phyloP scores from a whole-genome alignment of 306 rosid species.

The Urtica urens region DNA sequence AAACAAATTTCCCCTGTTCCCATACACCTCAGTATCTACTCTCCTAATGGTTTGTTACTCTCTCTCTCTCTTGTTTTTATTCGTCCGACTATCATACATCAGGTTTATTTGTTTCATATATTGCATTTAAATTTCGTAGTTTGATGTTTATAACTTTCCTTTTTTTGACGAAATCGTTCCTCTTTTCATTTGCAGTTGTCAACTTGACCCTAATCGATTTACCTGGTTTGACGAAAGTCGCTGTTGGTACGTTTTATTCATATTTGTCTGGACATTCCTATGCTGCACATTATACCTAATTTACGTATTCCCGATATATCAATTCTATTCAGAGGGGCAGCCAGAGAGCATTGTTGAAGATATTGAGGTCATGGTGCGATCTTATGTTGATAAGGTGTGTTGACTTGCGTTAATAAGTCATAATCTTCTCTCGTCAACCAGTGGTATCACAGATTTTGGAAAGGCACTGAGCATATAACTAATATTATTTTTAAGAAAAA shows the following conservation, averaged over 20 bases:
- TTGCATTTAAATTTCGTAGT: not conserved
- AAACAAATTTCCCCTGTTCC: conserved; percentile 90
- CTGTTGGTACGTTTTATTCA: conserved; percentile 53
- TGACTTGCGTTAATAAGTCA: not conserved
- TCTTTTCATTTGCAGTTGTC: conserved; percentile 60
- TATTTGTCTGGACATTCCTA: not conserved
- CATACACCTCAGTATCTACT: conserved; percentile 94
- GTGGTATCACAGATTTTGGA: too few species aligned
- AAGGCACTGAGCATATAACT: too few species aligned
- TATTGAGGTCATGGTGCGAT: conserved; percentile 77
- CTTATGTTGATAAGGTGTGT: conserved; percentile 80
- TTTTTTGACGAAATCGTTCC: conserved; percentile 7
- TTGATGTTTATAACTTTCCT: not conserved
- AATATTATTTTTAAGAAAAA: too few species aligned
- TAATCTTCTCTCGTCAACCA: not conserved
- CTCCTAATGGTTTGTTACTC: conserved; percentile 61
- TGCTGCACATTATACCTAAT: conserved; percentile 1
- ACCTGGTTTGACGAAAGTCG: conserved; percentile 96
- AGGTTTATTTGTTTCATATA: not conserved
- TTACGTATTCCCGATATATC: not conserved
- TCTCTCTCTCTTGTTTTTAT: not conserved
- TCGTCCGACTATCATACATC: not conserved
- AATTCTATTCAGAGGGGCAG: conserved; percentile 79
- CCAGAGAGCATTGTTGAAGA: conserved; percentile 87
- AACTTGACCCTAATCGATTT: conserved; percentile 88